These are phyloP conservation scores for Citrus inodora DNA, from an alignment of 345 rosid genomes.

Conservation along the genomic window DNA sequence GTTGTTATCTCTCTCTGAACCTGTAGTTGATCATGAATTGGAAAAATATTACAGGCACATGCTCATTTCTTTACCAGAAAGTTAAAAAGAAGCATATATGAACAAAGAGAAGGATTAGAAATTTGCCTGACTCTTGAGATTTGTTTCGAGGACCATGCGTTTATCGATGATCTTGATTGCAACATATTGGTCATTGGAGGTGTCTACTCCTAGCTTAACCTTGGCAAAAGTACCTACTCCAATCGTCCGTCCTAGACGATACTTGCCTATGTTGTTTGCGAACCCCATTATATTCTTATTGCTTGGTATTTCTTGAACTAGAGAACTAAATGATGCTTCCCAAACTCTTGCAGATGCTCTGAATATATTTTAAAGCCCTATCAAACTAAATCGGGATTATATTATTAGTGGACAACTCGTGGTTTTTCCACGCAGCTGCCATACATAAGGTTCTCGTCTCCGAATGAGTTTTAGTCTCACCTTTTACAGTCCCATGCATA, in stretches of 20 bases:
- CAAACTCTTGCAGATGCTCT: constrained; percentile 8
- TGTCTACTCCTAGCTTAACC: constrained; percentile 79
- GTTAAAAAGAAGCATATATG: neutral
- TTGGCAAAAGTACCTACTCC: constrained; percentile 92
- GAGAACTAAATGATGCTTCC: neutral
- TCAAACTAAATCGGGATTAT: neutral
- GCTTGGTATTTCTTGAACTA: neutral
- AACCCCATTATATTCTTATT: constrained; percentile 33
- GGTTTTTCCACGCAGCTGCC: constrained; percentile 11
- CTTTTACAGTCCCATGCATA: too few species aligned
- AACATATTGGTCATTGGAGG: constrained; percentile 46
- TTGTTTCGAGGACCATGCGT: constrained; percentile 57
- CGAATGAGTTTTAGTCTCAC: neutral
- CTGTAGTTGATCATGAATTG: constrained; percentile 24
- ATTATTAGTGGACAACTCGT: neutral
- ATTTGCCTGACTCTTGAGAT: constrained; percentile 66
- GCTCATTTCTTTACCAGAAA: neutral
- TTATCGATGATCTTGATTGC: constrained; percentile 87
- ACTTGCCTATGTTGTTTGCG: constrained; percentile 64
- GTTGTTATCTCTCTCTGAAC: constrained; percentile 79
- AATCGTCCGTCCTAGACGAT: constrained; percentile 58
- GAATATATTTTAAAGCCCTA: constrained; percentile 1
- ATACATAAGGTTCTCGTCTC: constrained; percentile 3
- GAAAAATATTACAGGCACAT: neutral
- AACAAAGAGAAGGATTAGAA: constrained; percentile 5